Evolutionary conservation across 306 rosid genomes (phyloP).

Genomic region (Medicago lupulina): DNA sequence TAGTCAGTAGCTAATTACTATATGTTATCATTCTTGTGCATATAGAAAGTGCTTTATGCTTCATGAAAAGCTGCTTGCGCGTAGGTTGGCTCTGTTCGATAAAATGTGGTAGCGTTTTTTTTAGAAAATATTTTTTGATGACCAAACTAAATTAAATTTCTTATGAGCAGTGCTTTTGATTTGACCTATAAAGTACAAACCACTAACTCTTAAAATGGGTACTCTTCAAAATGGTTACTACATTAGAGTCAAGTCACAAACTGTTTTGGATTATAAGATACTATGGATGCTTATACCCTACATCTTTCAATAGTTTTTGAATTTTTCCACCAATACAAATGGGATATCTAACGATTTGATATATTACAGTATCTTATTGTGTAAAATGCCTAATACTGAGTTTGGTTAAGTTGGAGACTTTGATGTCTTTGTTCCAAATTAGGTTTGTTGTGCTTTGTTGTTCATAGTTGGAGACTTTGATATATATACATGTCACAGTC

Average conservation of each 20-base stretch:
- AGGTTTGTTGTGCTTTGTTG: background rate
- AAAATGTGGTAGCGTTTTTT: background rate
- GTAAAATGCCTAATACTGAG: conserved; percentile 3
- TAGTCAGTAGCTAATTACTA: conserved; percentile 7
- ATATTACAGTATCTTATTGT: background rate
- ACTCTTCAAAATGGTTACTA: background rate
- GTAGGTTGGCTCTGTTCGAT: background rate
- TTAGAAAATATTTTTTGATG: background rate
- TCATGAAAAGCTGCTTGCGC: background rate
- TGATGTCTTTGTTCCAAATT: background rate
- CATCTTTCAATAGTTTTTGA: conserved; percentile 6
- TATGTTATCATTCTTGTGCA: background rate
- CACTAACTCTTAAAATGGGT: background rate
- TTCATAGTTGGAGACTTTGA: too few relatives aligned
- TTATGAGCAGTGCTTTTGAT: conserved; percentile 4
- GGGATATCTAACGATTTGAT: background rate
- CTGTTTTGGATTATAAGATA: background rate
- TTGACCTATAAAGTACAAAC: background rate
- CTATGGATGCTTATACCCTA: background rate
- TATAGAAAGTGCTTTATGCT: background rate
- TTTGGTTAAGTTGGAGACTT: background rate
- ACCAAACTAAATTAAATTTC: conserved; percentile 10
- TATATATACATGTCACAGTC: background rate
- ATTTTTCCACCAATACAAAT: background rate
- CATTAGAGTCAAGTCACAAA: background rate